Percentiles rank a stretch among this genome's conserved stretches.
These are phyloP conservation scores for Arthrobotrys musiformis DNA, from an alignment of 2,329 filamentous ascomycete species.

Conservation along the genomic window DNA sequence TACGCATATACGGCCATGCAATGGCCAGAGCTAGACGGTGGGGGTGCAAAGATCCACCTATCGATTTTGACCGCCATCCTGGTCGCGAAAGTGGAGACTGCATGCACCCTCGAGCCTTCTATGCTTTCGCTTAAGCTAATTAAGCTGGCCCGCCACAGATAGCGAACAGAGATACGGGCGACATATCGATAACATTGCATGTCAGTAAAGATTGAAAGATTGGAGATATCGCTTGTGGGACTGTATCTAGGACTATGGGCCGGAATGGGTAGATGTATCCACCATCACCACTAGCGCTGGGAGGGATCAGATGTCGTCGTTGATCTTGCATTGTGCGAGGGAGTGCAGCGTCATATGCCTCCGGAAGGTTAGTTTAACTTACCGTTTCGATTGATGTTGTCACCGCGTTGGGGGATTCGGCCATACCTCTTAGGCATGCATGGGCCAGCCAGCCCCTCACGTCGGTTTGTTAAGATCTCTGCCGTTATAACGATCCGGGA, in stretches of 20 bases:
- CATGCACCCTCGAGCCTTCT: constrained; percentile 16
- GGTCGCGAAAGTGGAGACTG: constrained; percentile 38
- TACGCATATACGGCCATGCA: neutral
- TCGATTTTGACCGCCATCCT: constrained; percentile 26
- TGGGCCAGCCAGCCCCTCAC: constrained; percentile 12
- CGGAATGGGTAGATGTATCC: neutral
- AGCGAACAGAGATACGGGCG: constrained; percentile 20
- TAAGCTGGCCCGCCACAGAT: constrained; percentile 36
- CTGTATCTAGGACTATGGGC: neutral
- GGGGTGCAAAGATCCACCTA: constrained; percentile 43
- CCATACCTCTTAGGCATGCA: neutral
- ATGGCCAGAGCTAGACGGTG: too few relatives aligned
- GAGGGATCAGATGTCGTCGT: neutral
- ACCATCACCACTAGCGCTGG: too few relatives aligned
- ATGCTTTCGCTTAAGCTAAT: constrained; percentile 36
- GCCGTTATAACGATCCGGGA: constrained; percentile 18
- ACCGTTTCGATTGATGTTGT: neutral
- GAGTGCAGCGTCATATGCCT: neutral
- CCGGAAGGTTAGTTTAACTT: neutral
- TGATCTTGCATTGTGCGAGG: neutral
- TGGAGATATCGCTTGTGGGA: neutral
- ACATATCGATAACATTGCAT: constrained; percentile 32
- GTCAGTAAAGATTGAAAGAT: neutral
- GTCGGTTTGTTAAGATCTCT: neutral
- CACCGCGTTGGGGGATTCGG: neutral